These are phyloP conservation scores for Leishmania braziliensis DNA, from an alignment of 208 protist species.

Conservation along the genomic window DNA sequence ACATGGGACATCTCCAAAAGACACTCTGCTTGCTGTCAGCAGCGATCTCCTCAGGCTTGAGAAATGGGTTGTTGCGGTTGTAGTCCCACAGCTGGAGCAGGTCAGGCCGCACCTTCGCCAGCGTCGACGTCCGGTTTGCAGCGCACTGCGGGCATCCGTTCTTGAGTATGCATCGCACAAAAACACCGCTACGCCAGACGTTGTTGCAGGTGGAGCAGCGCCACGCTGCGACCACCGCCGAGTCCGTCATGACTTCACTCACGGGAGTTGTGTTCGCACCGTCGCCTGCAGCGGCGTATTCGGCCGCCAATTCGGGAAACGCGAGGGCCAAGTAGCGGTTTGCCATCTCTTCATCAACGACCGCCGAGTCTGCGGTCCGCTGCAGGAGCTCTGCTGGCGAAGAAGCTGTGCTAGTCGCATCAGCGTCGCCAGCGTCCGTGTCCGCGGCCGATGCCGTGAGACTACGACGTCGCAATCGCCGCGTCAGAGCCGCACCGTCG, in stretches of 20 bases:
- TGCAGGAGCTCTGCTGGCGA: neutral
- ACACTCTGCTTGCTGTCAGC: constrained; percentile 48
- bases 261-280: constrained; percentile 39
- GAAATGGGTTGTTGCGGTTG: constrained; percentile 68
- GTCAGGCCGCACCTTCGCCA: constrained; percentile 44
- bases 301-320: constrained; percentile 62
- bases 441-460: neutral
- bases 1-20: constrained; percentile 64
- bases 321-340: constrained; percentile 49
- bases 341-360: constrained; percentile 20
- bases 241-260: constrained; percentile 46
- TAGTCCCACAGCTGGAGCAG: constrained; percentile 65
- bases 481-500: neutral
- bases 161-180: constrained; percentile 72
- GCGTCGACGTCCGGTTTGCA: constrained; percentile 25
- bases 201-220: constrained; percentile 54
- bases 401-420: neutral
- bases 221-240: constrained; percentile 55
- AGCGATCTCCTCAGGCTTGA: constrained; percentile 41
- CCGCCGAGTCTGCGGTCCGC: neutral
- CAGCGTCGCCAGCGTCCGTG: neutral
- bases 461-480: neutral
- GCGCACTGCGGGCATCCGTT: constrained; percentile 68
- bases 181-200: constrained; percentile 65
- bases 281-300: constrained; percentile 53